Evolutionary conservation across 1,139 yeast species (phyloP).

Genomic region (Debaryomyces sp.): DNA sequence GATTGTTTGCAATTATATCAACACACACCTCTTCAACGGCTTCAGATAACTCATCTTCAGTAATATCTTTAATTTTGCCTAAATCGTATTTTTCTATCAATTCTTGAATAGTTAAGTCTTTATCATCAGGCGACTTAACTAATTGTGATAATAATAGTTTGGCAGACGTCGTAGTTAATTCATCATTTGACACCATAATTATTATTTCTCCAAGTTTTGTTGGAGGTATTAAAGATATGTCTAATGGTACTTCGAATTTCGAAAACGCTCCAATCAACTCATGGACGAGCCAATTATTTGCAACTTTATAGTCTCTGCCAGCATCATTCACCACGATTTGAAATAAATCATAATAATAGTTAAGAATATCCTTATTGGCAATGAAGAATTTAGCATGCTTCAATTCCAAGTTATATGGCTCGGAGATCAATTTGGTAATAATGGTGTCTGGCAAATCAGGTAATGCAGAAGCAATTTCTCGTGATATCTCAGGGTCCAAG

Average conservation of each 20-base stretch:
- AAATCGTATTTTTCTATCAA: conserved; percentile 63
- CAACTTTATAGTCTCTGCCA: conserved; percentile 36
- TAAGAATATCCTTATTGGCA: conserved; percentile 44
- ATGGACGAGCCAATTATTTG: conserved; percentile 85
- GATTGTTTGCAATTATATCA: conserved; percentile 53
- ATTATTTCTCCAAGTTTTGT: conserved; percentile 29
- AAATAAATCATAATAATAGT: conserved; percentile 55
- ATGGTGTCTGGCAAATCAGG: conserved; percentile 70
- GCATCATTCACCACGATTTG: conserved; percentile 19
- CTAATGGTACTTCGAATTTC: conserved; percentile 48
- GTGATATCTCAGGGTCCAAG: conserved; percentile 39
- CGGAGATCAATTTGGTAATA: conserved; percentile 46
- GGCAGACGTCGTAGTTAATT: conserved; percentile 57
- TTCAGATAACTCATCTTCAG: conserved; percentile 33
- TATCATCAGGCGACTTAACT: conserved; percentile 47
- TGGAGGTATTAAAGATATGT: conserved; percentile 33
- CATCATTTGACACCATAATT: conserved; percentile 20
- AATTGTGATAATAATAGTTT: conserved; percentile 60
- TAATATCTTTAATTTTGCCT: conserved; percentile 34
- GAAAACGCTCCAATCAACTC: conserved; percentile 74
- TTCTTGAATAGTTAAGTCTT: conserved; percentile 31
- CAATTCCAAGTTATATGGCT: conserved; percentile 61
- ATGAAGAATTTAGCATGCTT: conserved; percentile 73
- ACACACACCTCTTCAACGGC: conserved; percentile 56
- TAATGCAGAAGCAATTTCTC: conserved; percentile 41